Conservation (phyloP, 352 stramenopile genomes). For the Phytopythium cucurbitacearum region DNA sequence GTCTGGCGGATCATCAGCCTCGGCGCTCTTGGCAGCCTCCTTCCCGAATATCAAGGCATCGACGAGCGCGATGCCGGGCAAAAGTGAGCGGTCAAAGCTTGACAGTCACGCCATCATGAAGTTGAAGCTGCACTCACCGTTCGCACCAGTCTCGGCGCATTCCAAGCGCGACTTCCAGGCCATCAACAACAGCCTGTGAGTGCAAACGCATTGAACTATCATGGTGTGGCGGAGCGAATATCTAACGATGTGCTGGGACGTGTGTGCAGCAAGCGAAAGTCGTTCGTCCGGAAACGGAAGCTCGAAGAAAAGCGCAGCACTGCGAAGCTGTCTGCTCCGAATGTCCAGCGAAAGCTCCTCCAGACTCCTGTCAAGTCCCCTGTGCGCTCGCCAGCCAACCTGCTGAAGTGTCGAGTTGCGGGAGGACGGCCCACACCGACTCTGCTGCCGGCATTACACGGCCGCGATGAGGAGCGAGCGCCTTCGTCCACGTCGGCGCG, state of each 20-base stretch:
- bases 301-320: slow-evolving; percentile 28
- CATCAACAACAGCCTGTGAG: slow-evolving; percentile 82
- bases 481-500: too few species aligned
- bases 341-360: slow-evolving; percentile 69
- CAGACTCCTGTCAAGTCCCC: slow-evolving; percentile 60
- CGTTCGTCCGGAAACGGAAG: slow-evolving; percentile 52
- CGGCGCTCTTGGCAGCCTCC: slow-evolving; percentile 31
- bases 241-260: background rate
- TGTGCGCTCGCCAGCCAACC: slow-evolving; percentile 28
- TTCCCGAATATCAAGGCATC: slow-evolving; percentile 82
- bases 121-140: slow-evolving; percentile 68
- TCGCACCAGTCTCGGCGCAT: slow-evolving; percentile 39
- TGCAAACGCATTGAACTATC: background rate
- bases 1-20: slow-evolving; percentile 6
- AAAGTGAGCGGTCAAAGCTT: slow-evolving; percentile 60
- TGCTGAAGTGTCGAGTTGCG: slow-evolving; percentile 34
- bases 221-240: background rate
- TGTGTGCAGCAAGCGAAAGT: slow-evolving; percentile 46
- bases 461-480: background rate
- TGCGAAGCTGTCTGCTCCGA: slow-evolving; percentile 16
- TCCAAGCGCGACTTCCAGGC: slow-evolving; percentile 65
- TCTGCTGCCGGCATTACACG: slow-evolving; percentile 5
- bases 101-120: slow-evolving; percentile 62
- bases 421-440: slow-evolving; percentile 4
- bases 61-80: slow-evolving; percentile 63